These are phyloP conservation scores for Aspergillus viridinutans DNA, from an alignment of 2,329 filamentous ascomycete genomes.

Conservation along the genomic window DNA sequence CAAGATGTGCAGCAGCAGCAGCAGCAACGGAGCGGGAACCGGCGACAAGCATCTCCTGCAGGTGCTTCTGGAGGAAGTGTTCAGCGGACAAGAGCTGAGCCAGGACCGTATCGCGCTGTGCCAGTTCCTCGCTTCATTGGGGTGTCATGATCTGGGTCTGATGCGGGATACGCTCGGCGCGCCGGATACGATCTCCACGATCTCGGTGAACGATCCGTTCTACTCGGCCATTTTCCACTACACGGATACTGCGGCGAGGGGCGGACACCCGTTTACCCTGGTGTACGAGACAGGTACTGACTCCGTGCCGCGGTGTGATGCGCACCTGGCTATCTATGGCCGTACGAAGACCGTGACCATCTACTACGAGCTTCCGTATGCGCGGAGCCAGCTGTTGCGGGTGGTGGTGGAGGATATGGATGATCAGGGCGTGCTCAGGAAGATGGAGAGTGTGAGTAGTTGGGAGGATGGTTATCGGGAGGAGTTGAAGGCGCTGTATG, in stretches of 20 bases:
- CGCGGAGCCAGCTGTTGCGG: constrained; percentile 53
- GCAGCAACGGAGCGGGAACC: neutral
- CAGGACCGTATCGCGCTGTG: constrained; percentile 31
- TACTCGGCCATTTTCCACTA: constrained; percentile 38
- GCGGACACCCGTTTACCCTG: constrained; percentile 44
- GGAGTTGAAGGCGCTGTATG: constrained; percentile 35
- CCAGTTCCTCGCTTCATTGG: constrained; percentile 46
- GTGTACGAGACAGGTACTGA: constrained; percentile 57
- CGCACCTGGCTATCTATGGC: constrained; percentile 46
- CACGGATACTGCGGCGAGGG: constrained; percentile 10
- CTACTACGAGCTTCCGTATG: constrained; percentile 54
- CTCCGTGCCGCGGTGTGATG: constrained; percentile 43
- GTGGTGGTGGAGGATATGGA: constrained; percentile 38
- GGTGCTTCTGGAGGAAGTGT: constrained; percentile 24
- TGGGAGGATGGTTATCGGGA: constrained; percentile 36
- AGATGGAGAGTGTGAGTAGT: constrained; percentile 28
- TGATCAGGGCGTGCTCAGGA: constrained; percentile 20
- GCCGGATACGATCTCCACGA: constrained; percentile 45
- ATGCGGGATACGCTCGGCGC: constrained; percentile 54
- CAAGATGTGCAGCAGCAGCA: constrained; percentile 3
- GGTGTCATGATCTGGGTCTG: constrained; percentile 51
- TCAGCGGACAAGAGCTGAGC: constrained; percentile 25
- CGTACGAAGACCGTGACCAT: constrained; percentile 52
- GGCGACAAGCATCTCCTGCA: constrained; percentile 8
- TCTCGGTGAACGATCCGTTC: constrained; percentile 42